Percentiles rank a stretch among this genome's conserved stretches.
Evolutionary conservation across 805 yeast species (phyloP).

Genomic region (Komagataella populi): DNA sequence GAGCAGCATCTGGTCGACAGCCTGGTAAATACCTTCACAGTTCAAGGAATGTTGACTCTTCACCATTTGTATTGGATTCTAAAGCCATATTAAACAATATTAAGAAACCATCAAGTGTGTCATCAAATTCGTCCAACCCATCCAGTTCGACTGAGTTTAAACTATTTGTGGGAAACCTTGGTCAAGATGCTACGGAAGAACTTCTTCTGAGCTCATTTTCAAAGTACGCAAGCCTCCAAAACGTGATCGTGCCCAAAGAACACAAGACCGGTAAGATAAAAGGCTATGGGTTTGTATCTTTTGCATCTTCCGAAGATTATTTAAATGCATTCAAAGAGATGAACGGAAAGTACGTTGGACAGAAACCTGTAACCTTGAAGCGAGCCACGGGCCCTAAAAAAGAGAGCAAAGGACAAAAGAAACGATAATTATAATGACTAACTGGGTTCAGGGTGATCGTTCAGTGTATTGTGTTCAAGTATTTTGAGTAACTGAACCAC

Average conservation of each 20-base stretch:
- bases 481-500: too few relatives aligned
- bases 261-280: slow-evolving; percentile 29
- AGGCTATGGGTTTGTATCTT: slow-evolving; percentile 70
- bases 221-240: slow-evolving; percentile 36
- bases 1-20: slow-evolving; percentile 37
- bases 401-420: neutral
- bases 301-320: slow-evolving; percentile 51
- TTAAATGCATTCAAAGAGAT: slow-evolving; percentile 58
- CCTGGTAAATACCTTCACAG: slow-evolving; percentile 29
- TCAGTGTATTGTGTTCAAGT: slow-evolving; percentile 26
- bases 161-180: slow-evolving; percentile 64
- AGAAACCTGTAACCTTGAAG: slow-evolving; percentile 56
- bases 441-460: too few relatives aligned
- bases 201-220: slow-evolving; percentile 40
- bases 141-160: slow-evolving; percentile 37
- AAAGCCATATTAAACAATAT: slow-evolving; percentile 8
- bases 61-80: slow-evolving; percentile 11
- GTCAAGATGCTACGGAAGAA: slow-evolving; percentile 50
- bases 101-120: slow-evolving; percentile 27
- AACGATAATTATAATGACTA: neutral
- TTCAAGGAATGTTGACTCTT: slow-evolving; percentile 7
- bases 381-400: slow-evolving; percentile 25
- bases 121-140: slow-evolving; percentile 34
- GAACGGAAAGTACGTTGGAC: slow-evolving; percentile 68
- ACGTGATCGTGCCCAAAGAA: slow-evolving; percentile 48